Base-by-base conservation (phyloP, 257 asterid genomes). In the Perilla frutescens region DNA sequence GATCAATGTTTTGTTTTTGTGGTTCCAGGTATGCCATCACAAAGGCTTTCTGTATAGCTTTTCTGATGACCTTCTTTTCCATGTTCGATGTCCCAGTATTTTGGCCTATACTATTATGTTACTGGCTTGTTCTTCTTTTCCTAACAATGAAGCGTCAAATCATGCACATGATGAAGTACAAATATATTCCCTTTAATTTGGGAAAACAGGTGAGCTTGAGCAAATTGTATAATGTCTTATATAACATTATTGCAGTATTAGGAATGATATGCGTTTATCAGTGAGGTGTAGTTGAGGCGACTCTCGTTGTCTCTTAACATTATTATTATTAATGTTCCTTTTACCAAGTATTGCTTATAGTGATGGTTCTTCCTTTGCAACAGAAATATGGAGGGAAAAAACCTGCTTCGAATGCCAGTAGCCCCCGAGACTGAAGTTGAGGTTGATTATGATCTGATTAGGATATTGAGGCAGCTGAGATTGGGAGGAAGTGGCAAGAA, bases 101-200 rank as follows among this genome's bases (percentile, higher is more conserved):
- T 77, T 93, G 98, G 98, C 98, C 98, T 40, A 86, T 93, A 79
- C 77, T 93, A 68, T 70, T 93, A 74, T 86, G 83, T 81, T 93
- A 93, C 86, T 93, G 98, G 98, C 45, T 91, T 64, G 96, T 91
- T 26, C 92, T 93, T 71, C 86, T 93, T 62, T 85, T 81, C 70
- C 92, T 93, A 32, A 93, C 98, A 41, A 91, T 93, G 98, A 93
- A 87, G 84, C 91, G 97, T 61, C 98, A 91, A 80, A 88, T 91
- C 79, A 76, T 85, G 86, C 98, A 93, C 86, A 93, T 93, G 98
- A 77, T 93, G 60, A 93, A 93, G 81, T 89, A 91, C 87, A 93
- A 66, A 80, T 93, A 93, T 66, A 66, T 93, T 55, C 98, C 98
- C 3, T 88, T 93, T 71, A 93, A 77, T 80, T 67, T 87, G 39